Evolutionary conservation across 352 stramenopile species (phyloP), one percentile per base, ranked within the genome.

Genomic region (Pythium rhizo-oryzae): DNA sequence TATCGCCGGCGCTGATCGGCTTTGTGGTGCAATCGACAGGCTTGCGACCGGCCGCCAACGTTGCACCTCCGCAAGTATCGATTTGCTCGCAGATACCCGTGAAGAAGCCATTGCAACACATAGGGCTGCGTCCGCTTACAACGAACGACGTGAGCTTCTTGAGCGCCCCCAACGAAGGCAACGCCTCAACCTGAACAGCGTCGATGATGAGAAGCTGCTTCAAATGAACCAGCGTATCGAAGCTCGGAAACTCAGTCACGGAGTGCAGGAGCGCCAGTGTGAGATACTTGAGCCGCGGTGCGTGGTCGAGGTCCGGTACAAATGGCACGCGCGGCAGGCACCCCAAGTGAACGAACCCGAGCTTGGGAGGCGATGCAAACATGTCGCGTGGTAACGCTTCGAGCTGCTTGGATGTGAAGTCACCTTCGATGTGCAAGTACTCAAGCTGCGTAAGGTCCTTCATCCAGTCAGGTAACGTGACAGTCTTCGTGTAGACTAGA

Each of bases 291-390:
- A 73, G 60, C 9, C 33, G 19, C 9, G 41, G 43, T 19, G 58
- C 30, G 4, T 37, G 28, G 2, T 43, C 2, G 19, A 65, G 46
- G 8, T 44, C 16, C 1, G 43, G 6, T 3, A 50, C 43, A n/a
- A 8, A 9, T 11, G 15, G 59, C 15, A 73, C 25, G 7, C 15
- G 49, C 2, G 53, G 59, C 8, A 69, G 33, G 11, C 33, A 50
- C 11, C 53, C 60, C 4, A 82, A 47, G 51, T 85, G 78, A 16
- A 85, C 18, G 28, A 79, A 80, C 13, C 68, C 60, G 1, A 85
- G 66, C 4, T 65, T 56, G 21, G 52, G 19, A 70, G 81, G 79
- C 19, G 58, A 54, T 3, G 57, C 60, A 25, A 85, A 82, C 0
- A 80, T 19, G 3, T 69, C 53, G 47, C 67, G 30, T 1, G 75